Evolutionary conservation across 306 rosid genomes (phyloP).

Genomic region (Macrotyloma uniflorum): DNA sequence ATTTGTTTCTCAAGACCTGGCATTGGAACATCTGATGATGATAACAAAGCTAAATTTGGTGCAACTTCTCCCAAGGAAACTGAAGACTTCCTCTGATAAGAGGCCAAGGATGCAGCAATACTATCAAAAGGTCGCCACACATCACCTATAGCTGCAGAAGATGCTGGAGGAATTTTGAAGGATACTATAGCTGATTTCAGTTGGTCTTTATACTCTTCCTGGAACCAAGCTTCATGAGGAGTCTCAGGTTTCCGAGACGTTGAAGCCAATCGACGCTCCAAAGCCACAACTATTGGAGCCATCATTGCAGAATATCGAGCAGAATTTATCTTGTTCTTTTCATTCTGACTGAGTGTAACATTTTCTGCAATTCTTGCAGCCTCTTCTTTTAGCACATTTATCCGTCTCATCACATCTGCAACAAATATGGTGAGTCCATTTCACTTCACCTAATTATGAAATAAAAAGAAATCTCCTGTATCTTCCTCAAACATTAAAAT

Average conservation of each 20-base stretch:
- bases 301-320: slow-evolving; percentile 98
- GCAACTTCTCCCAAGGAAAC: slow-evolving; percentile 87
- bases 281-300: slow-evolving; percentile 97
- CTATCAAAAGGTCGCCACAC: slow-evolving; percentile 90
- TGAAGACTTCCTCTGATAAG: slow-evolving; percentile 91
- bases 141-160: slow-evolving; percentile 82
- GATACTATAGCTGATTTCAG: slow-evolving; percentile 72
- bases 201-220: slow-evolving; percentile 75
- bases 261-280: slow-evolving; percentile 95
- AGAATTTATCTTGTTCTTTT: slow-evolving; percentile 90
- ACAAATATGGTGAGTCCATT: slow-evolving; percentile 39
- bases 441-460: slow-evolving; percentile 30
- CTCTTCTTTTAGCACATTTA: slow-evolving; percentile 90
- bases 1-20: slow-evolving; percentile 94
- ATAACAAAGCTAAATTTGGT: slow-evolving; percentile 73
- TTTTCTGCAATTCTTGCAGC: slow-evolving; percentile 94
- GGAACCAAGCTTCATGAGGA: slow-evolving; percentile 98
- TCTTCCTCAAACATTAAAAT: slow-evolving; percentile 20
- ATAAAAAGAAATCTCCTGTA: slow-evolving; percentile 24
- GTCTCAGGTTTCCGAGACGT: slow-evolving; percentile 95
- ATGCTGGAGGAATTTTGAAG: slow-evolving; percentile 80
- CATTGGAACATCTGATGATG: slow-evolving; percentile 94
- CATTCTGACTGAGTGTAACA: slow-evolving; percentile 85
- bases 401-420: slow-evolving; percentile 94
- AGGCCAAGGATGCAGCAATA: slow-evolving; percentile 89